Evolutionary conservation across 495 filamentous ascomycete species (phyloP).

Genomic region (Rhypophila decipiens): DNA sequence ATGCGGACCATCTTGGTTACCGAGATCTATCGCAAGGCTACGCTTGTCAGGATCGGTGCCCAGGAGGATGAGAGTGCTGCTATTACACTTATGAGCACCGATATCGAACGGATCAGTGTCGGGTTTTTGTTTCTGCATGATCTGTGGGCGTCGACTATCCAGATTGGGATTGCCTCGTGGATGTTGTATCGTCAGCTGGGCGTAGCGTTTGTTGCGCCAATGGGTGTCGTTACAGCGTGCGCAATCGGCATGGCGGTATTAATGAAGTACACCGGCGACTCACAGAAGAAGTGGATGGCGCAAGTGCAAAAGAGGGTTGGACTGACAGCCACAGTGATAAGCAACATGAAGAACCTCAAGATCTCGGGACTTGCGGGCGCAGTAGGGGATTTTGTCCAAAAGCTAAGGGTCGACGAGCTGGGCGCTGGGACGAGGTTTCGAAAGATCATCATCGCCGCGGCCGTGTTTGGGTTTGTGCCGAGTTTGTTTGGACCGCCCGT

Average conservation of each 20-base stretch:
- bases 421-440: conserved; percentile 48
- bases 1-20: conserved; percentile 49
- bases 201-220: conserved; percentile 35
- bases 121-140: conserved; percentile 18
- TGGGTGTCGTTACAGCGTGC: conserved; percentile 40
- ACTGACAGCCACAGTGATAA: conserved; percentile 27
- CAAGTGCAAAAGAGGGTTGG: conserved; percentile 27
- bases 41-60: conserved; percentile 33
- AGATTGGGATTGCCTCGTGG: conserved; percentile 49
- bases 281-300: conserved; percentile 37
- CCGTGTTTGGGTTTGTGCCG: conserved; percentile 39
- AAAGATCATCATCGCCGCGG: conserved; percentile 27
- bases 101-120: conserved; percentile 21
- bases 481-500: conserved; percentile 32
- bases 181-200: conserved; percentile 49
- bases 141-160: conserved; percentile 38
- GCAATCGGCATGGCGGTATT: too few relatives aligned
- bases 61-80: conserved; percentile 44
- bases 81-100: conserved; percentile 53
- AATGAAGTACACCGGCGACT: too few relatives aligned
- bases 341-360: conserved; percentile 32
- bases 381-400: conserved; percentile 37
- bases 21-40: conserved; percentile 51
- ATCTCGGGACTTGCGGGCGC: conserved; percentile 39
- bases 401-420: conserved; percentile 47